Base-by-base conservation (phyloP, 2,329 filamentous ascomycete genomes). In the Alternaria atra region DNA sequence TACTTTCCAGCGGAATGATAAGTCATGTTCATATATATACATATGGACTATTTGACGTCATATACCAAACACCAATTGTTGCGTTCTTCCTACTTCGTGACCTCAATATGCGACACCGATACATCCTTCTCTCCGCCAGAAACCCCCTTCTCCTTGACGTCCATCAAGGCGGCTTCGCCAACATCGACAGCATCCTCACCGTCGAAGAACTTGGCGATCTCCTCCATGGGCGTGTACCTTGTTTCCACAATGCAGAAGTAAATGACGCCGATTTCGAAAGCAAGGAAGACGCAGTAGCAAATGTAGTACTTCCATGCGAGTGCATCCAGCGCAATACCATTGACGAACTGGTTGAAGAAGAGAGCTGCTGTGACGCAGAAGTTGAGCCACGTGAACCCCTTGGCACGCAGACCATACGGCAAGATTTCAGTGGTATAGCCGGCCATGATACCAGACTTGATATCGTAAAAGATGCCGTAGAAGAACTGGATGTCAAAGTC, bases 391-490 rank as follows among this genome's bases (percentile, higher is more conserved):
- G 52, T 57, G 34, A 59, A 59, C 4, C 58, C 64, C 20, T 62
- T 64, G 13, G 61, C 65, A 8, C 74, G 68, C 6, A 76, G 63
- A 12, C 65, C 59, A 54, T 71, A 77, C 1, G 76, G 73, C 54
- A 77, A 64, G 43, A 78, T 76, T 56, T 78, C 76, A 3, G 69
- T 72, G 2, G 70, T 63, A 55, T 79, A 78, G 30, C 20, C 20
- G 20, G 20, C 20, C 20, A 20, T 20, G 20, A 20, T 20, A 20
- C 20, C 20, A 15, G 56, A 52, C 44, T 63, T 63, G 52, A 66
- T 50, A 9, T 61, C 58, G 42, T 61, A 64, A 50, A 66, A 64
- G 27, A 66, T 52, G 17, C 51, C 55, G 27, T 61, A 64, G 20
- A 65, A 52, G 30, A 65, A 65, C 57, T 60, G 13, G 20, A 51